phyloP scores from a whole-genome alignment of 768 basidiomycete genomes.

The Lentinula boryana region DNA sequence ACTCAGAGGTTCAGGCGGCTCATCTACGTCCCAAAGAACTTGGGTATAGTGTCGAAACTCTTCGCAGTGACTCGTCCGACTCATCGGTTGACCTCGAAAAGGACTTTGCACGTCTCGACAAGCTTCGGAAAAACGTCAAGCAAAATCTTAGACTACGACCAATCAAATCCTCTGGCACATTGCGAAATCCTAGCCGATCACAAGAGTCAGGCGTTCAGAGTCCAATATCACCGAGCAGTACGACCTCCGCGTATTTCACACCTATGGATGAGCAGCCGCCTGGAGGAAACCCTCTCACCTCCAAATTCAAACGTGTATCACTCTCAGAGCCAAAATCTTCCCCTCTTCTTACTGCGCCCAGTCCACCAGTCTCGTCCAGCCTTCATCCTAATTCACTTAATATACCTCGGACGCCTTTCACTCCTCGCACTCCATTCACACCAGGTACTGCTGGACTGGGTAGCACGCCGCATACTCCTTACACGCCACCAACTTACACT shows the following conservation, averaged over 20 bases:
- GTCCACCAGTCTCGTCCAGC: constrained; percentile 15
- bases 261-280: constrained; percentile 5
- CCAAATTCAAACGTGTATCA: not conserved
- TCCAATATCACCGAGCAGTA: constrained; percentile 7
- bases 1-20: not conserved
- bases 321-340: not conserved
- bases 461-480: constrained; percentile 4
- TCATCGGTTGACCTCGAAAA: constrained; percentile 45
- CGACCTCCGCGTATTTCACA: constrained; percentile 11
- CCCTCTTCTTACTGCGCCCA: not conserved
- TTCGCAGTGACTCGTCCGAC: constrained; percentile 1
- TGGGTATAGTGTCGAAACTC: not conserved
- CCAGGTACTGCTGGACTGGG: not conserved
- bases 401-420: not conserved
- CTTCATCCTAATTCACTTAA: not conserved
- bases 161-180: constrained; percentile 52
- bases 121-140: constrained; percentile 65
- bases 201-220: not conserved
- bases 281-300: not conserved
- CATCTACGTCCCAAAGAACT: not conserved
- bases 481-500: constrained; percentile 15
- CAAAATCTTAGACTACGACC: constrained; percentile 76
- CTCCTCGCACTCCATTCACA: constrained; percentile 9
- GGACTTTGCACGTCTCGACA: constrained; percentile 62
- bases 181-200: constrained; percentile 24